Evolutionary conservation across 345 rosid species (phyloP).

Genomic region (Salix koriyanagi): DNA sequence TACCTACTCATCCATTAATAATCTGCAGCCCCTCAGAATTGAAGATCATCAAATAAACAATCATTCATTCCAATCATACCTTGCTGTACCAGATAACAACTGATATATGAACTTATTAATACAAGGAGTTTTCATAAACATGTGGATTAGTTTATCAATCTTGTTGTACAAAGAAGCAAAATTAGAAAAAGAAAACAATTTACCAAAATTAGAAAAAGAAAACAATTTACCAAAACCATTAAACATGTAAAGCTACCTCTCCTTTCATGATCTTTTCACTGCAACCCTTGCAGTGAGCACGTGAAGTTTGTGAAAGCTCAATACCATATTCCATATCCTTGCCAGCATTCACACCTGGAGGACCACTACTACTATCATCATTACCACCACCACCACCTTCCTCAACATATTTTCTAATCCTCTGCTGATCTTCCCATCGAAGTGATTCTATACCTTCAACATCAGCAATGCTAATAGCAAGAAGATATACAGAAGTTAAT

Average conservation of each 20-base stretch:
- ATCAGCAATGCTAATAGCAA: conserved; percentile 60
- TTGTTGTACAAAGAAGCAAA: too few species aligned
- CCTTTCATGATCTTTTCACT: conserved; percentile 72
- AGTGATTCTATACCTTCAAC: conserved; percentile 83
- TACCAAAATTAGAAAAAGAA: too few species aligned
- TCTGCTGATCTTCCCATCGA: conserved; percentile 96
- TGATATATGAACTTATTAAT: too few species aligned
- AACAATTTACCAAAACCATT: too few species aligned
- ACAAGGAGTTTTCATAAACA: too few species aligned
- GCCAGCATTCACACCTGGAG: conserved; percentile 1
- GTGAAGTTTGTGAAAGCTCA: conserved; percentile 76
- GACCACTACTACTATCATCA: conserved; percentile 14
- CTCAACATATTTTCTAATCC: conserved; percentile 61
- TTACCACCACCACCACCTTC: conserved; percentile 28
- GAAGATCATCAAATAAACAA: too few species aligned
- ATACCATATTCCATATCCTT: conserved; percentile 43
- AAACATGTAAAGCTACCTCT: conserved; percentile 41
- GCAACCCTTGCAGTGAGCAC: conserved; percentile 71
- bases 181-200: too few species aligned
- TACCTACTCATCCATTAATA: too few species aligned
- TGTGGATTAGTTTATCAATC: too few species aligned
- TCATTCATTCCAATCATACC: too few species aligned
- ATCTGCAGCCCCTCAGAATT: too few species aligned
- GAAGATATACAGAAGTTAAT: not conserved
- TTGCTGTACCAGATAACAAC: too few species aligned